Percentiles rank a stretch among this genome's conserved stretches.
phyloP scores from a whole-genome alignment of 306 rosid species.

The Oxytropis ochrocephala region DNA sequence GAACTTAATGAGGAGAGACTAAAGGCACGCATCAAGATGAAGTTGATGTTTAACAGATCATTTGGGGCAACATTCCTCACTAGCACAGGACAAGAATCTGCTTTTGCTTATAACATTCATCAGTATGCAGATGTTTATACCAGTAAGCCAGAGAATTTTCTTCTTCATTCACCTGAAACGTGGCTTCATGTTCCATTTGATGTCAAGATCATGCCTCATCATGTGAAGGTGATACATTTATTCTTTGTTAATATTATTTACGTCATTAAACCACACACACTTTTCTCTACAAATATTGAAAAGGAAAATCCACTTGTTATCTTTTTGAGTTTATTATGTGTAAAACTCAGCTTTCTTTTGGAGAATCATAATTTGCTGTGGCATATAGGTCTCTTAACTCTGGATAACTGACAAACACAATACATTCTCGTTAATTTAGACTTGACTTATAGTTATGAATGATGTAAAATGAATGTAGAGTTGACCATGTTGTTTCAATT shows the following conservation, averaged over 20 bases:
- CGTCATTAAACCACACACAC: neutral
- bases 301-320: neutral
- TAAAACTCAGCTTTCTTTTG: neutral
- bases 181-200: conserved; percentile 94
- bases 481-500: neutral
- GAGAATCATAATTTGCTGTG: neutral
- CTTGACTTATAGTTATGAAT: neutral
- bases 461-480: neutral
- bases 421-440: neutral
- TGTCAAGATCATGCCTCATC: conserved; percentile 96
- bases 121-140: conserved; percentile 98
- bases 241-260: neutral
- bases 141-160: conserved; percentile 94
- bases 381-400: neutral
- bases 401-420: neutral
- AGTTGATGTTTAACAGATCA: conserved; percentile 66
- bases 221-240: conserved; percentile 65
- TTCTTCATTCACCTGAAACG: conserved; percentile 74
- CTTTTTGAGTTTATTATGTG: neutral
- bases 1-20: conserved; percentile 67
- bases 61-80: conserved; percentile 93
- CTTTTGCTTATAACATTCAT: conserved; percentile 90
- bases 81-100: conserved; percentile 93
- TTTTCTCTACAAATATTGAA: conserved; percentile 6
- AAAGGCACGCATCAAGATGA: conserved; percentile 65